Evolutionary conservation across 176 grass and related monocot genomes (phyloP).

Genomic region (Tillandsia leiboldiana): DNA sequence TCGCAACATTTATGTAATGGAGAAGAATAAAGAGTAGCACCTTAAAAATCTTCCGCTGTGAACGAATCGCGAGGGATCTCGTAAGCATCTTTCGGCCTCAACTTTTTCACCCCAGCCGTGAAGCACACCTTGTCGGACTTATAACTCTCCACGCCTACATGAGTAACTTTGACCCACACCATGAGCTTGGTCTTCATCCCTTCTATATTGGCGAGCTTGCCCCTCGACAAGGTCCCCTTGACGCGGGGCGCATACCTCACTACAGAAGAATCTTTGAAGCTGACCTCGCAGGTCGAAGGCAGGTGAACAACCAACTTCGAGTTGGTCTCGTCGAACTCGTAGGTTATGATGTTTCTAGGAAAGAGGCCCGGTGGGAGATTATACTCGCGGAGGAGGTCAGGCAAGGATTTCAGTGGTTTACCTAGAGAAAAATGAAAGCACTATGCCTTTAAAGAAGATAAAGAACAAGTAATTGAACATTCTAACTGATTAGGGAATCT

Average conservation of each 20-base stretch:
- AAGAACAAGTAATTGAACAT: too few species aligned
- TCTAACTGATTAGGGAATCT: too few species aligned
- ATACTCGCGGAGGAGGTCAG: slow-evolving; percentile 78
- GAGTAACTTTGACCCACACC: slow-evolving; percentile 90
- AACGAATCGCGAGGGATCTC: slow-evolving; percentile 58
- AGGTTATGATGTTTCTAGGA: slow-evolving; percentile 90
- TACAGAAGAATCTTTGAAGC: slow-evolving; percentile 77
- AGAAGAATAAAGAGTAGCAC: not conserved
- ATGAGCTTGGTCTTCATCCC: slow-evolving; percentile 91
- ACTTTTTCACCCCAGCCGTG: slow-evolving; percentile 88
- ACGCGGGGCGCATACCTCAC: slow-evolving; percentile 58
- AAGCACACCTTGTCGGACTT: slow-evolving; percentile 89
- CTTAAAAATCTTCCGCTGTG: slow-evolving; percentile 67
- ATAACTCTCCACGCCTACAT: slow-evolving; percentile 57
- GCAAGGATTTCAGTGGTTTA: slow-evolving; percentile 53
- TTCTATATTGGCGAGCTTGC: slow-evolving; percentile 67
- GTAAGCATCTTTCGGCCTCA: slow-evolving; percentile 74
- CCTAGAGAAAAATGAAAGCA: slow-evolving; percentile 37
- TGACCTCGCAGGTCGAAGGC: slow-evolving; percentile 62
- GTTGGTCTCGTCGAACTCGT: slow-evolving; percentile 67
- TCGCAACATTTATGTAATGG: not conserved
- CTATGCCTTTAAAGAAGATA: too few species aligned
- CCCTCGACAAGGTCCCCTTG: slow-evolving; percentile 58
- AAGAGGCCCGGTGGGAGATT: slow-evolving; percentile 76
- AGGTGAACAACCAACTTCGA: slow-evolving; percentile 83